Conservation (phyloP, 768 basidiomycete species). For the Amanita subjunquillea region DNA sequence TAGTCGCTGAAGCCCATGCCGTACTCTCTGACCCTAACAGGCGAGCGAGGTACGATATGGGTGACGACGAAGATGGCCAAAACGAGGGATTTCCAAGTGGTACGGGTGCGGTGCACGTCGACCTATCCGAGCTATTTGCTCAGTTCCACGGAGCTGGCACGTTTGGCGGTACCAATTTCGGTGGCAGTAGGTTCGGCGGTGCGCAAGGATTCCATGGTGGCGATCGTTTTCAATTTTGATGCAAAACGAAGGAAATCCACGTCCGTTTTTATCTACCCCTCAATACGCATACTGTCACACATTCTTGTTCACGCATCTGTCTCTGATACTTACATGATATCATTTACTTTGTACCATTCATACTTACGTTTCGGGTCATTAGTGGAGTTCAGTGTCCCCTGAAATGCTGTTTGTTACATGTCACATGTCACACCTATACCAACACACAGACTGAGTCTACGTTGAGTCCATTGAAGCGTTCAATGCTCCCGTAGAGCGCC, state of each 20-base stretch:
- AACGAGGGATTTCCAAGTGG: constrained; percentile 34
- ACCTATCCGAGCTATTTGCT: constrained; percentile 55
- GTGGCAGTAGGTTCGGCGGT: constrained; percentile 7
- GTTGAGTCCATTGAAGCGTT: too few relatives aligned
- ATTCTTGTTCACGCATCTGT: neutral
- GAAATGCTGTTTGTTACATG: too few relatives aligned
- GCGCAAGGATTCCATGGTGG: constrained; percentile 9
- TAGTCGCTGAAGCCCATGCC: constrained; percentile 72
- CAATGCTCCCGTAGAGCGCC: too few relatives aligned
- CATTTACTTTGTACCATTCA: neutral
- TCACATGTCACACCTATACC: too few relatives aligned
- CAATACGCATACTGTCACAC: neutral
- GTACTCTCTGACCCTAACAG: constrained; percentile 71
- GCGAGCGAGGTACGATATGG: constrained; percentile 69
- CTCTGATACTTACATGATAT: neutral
- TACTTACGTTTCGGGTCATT: too few relatives aligned
- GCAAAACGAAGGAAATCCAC: too few relatives aligned
- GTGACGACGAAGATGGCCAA: constrained; percentile 72
- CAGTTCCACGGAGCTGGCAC: constrained; percentile 43
- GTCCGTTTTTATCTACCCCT: neutral
- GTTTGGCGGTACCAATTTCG: constrained; percentile 15
- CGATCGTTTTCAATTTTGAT: neutral
- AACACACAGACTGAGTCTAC: too few relatives aligned
- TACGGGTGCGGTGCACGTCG: constrained; percentile 32
- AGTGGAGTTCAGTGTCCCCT: too few relatives aligned